phyloP scores from a whole-genome alignment of 179 eudicot species.

The Kewa caespitosa region DNA sequence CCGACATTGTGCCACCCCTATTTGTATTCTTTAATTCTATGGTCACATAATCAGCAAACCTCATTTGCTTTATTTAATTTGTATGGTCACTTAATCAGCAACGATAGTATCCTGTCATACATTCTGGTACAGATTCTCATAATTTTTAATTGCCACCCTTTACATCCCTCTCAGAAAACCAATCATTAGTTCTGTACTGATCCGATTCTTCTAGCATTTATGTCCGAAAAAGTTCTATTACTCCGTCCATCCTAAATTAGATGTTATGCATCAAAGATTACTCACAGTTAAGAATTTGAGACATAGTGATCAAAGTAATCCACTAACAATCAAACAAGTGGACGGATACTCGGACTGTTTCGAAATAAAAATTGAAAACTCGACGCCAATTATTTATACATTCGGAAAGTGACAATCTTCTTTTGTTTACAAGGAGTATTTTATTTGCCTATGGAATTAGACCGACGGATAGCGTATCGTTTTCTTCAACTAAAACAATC shows the following conservation, averaged over 20 bases:
- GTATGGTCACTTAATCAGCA: constrained; percentile 6
- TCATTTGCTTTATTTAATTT: constrained; percentile 11
- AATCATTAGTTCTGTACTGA: constrained; percentile 25
- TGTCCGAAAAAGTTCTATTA: no score
- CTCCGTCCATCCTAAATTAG: no score
- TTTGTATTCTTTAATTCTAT: constrained; percentile 9
- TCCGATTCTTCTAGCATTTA: constrained; percentile 12
- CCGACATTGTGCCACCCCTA: constrained; percentile 22
- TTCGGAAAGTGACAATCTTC: no score
- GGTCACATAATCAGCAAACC: constrained; percentile 17
- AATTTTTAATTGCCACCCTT: constrained; percentile 8
- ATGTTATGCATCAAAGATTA: no score
- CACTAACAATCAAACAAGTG: no score
- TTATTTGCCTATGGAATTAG: constrained; percentile 2
- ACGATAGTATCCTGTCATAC: constrained; percentile 11
- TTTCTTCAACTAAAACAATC: background rate
- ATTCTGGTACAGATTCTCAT: constrained; percentile 23
- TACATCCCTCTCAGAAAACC: constrained; percentile 15
- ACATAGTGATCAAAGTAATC: no score
- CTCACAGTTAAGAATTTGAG: no score
- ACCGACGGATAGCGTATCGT: background rate
- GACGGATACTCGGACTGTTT: no score
- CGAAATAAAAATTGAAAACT: no score
- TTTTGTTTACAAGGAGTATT: background rate
- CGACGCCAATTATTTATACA: no score